Conservation (phyloP, 345 rosid genomes). For the Trapa incisa region DNA sequence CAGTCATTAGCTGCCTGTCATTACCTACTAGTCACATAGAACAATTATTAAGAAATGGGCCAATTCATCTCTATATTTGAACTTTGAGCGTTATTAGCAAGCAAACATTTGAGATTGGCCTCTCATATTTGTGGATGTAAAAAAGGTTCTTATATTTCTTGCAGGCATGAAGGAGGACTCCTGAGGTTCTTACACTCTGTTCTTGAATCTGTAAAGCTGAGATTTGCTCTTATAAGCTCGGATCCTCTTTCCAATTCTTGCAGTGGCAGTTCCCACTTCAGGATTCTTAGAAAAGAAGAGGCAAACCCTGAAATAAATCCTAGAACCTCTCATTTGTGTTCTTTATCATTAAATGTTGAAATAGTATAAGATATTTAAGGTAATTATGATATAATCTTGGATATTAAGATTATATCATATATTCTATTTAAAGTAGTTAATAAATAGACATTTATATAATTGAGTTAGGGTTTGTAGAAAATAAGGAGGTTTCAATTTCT, state of each 20-base stretch:
- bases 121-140: background rate
- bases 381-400: too few species aligned
- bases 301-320: slow-evolving; percentile 27
- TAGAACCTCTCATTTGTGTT: background rate
- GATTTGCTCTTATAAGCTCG: slow-evolving; percentile 17
- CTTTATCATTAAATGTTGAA: too few species aligned
- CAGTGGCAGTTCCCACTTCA: slow-evolving; percentile 17
- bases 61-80: too few species aligned
- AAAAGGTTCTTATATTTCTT: background rate
- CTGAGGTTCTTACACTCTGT: slow-evolving; percentile 43
- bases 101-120: background rate
- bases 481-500: too few species aligned
- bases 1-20: background rate
- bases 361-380: too few species aligned
- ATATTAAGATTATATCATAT: too few species aligned
- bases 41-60: background rate
- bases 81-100: too few species aligned
- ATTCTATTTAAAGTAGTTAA: too few species aligned
- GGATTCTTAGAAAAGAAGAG: slow-evolving; percentile 39
- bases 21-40: background rate
- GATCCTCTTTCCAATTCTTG: slow-evolving; percentile 3
- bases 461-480: too few species aligned
- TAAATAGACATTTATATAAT: too few species aligned
- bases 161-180: slow-evolving; percentile 87
- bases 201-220: slow-evolving; percentile 24